phyloP scores from a whole-genome alignment of 2,329 filamentous ascomycete genomes.

The Mollisiaceae sp. region DNA sequence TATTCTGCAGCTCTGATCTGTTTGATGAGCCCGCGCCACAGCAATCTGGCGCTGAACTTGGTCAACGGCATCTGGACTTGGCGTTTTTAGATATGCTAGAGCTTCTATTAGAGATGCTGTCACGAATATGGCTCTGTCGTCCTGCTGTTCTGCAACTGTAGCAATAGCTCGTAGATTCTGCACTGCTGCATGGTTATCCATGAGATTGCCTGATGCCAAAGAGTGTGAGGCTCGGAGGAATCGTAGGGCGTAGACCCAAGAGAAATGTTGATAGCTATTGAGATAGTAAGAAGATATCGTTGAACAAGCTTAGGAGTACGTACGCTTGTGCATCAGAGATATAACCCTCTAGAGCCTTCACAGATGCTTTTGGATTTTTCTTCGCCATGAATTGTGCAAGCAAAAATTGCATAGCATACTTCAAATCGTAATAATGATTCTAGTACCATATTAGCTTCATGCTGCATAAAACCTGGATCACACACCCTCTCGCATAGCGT shows the following conservation, averaged over 20 bases:
- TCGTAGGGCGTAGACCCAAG: slow-evolving; percentile 80
- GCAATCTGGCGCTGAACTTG: slow-evolving; percentile 76
- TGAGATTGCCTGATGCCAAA: slow-evolving; percentile 62
- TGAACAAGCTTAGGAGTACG: slow-evolving; percentile 38
- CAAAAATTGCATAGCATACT: slow-evolving; percentile 78
- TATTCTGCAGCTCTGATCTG: slow-evolving; percentile 66
- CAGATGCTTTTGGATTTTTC: slow-evolving; percentile 71
- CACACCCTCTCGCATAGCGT: slow-evolving; percentile 68
- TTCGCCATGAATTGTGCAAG: slow-evolving; percentile 73
- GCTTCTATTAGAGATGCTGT: slow-evolving; percentile 72
- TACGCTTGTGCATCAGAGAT: slow-evolving; percentile 72
- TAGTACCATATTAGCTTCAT: slow-evolving; percentile 40
- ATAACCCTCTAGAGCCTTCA: slow-evolving; percentile 72
- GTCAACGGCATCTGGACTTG: slow-evolving; percentile 69
- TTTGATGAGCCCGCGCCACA: slow-evolving; percentile 73
- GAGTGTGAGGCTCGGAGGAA: slow-evolving; percentile 75
- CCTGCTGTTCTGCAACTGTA: slow-evolving; percentile 61
- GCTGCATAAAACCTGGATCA: slow-evolving; percentile 14
- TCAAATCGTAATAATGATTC: slow-evolving; percentile 67
- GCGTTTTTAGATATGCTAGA: slow-evolving; percentile 68
- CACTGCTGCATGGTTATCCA: slow-evolving; percentile 66
- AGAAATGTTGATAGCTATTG: slow-evolving; percentile 62
- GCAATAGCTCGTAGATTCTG: slow-evolving; percentile 72
- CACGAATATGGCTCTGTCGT: slow-evolving; percentile 68
- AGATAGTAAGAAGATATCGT: slow-evolving; percentile 12